Percentiles rank a stretch among this genome's conserved stretches.
Evolutionary conservation across 192 early-diverging fungal genomes (phyloP).

Genomic region (Lobulomyces angularis): DNA sequence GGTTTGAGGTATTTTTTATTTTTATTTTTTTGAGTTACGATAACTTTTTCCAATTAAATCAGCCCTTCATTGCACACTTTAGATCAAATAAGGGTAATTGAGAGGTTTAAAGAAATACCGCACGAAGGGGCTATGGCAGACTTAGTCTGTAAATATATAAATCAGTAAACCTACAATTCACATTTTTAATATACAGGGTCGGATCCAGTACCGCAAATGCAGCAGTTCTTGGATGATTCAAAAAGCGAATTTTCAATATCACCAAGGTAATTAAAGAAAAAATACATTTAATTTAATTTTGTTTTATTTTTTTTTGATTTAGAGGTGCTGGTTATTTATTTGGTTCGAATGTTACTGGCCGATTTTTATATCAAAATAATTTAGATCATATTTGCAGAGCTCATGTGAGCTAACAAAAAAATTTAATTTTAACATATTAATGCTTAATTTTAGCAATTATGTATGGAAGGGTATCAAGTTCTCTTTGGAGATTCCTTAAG

Average conservation of each 20-base stretch:
- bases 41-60: conserved; percentile 25
- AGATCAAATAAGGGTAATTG: conserved; percentile 76
- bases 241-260: conserved; percentile 69
- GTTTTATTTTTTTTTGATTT: neutral
- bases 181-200: conserved; percentile 7
- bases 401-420: too few relatives aligned
- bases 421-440: too few relatives aligned
- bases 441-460: too few relatives aligned
- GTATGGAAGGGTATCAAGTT: conserved; percentile 75
- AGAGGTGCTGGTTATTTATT: conserved; percentile 84
- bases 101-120: conserved; percentile 83
- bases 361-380: conserved; percentile 65
- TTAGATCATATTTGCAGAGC: conserved; percentile 73
- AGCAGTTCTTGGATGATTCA: conserved; percentile 52
- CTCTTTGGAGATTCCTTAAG: conserved; percentile 1
- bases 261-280: conserved; percentile 32
- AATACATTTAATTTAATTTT: conserved; percentile 2
- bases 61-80: conserved; percentile 73
- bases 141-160: conserved; percentile 58
- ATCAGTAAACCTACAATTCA: conserved; percentile 7
- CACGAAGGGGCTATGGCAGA: conserved; percentile 91
- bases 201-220: conserved; percentile 5
- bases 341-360: conserved; percentile 61
- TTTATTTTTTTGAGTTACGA: neutral
- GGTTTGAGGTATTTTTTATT: conserved; percentile 27